Conservation (phyloP, 225 moss, liverwort and hornwort species). For the Pseudoscleropodium purum region DNA sequence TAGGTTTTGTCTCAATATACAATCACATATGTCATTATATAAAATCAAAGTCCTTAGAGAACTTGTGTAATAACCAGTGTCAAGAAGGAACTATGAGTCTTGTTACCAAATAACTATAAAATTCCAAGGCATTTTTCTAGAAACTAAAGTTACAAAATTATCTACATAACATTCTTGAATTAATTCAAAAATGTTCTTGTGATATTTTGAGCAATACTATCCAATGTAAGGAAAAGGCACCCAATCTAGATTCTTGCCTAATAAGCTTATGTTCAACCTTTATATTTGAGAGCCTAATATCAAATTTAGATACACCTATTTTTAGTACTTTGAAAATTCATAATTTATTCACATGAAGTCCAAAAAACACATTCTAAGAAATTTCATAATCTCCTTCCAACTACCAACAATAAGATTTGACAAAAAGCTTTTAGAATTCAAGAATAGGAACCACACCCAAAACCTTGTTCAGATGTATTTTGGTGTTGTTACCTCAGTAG, state of each 20-base stretch:
- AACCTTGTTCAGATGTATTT: background rate
- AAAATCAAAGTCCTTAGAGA: background rate
- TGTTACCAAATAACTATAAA: background rate
- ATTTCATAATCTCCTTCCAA: background rate
- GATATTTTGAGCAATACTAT: background rate
- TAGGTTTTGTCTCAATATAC: background rate
- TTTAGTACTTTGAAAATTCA: background rate
- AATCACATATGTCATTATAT: background rate
- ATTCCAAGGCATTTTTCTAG: background rate
- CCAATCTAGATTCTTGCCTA: background rate
- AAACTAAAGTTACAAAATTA: no score
- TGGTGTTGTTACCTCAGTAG: background rate
- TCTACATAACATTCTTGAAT: background rate
- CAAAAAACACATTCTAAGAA: background rate
- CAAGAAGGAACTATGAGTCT: background rate
- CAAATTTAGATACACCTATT: background rate
- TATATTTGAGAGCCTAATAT: rapidly evolving
- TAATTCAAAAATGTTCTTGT: background rate
- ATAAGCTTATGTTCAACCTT: background rate
- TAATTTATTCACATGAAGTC: background rate
- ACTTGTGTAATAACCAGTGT: background rate
- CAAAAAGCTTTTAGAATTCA: background rate
- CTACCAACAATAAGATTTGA: background rate
- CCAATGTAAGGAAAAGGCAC: background rate
- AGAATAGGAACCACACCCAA: background rate